Conservation (phyloP, 2,329 filamentous ascomycete species). For the Boeremia lycopersici region DNA sequence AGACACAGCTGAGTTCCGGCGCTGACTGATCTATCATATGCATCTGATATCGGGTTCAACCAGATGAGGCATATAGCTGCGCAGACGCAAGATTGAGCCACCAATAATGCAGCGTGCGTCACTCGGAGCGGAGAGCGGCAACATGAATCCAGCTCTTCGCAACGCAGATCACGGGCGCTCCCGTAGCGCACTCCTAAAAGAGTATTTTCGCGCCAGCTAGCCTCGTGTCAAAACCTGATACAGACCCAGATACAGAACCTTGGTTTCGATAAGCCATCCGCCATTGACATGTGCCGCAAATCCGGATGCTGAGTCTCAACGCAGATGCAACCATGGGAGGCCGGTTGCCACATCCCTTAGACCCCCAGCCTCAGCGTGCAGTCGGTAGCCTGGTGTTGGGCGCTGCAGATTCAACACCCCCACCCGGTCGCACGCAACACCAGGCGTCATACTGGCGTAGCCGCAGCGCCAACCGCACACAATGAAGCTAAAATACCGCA, state of each 20-base stretch:
- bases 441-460: background rate
- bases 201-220: conserved; percentile 10
- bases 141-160: conserved; percentile 1
- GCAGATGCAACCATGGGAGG: too few species aligned
- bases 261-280: background rate
- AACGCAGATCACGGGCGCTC: conserved; percentile 27
- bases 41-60: background rate
- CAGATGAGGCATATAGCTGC: background rate
- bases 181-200: conserved; percentile 9
- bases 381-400: too few species aligned
- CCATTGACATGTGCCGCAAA: background rate
- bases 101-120: background rate
- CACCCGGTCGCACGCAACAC: too few species aligned
- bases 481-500: conserved; percentile 2
- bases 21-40: background rate
- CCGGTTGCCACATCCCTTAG: too few species aligned
- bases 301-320: background rate
- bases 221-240: background rate
- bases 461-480: background rate
- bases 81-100: background rate
- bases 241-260: background rate
- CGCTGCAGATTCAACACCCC: too few species aligned
- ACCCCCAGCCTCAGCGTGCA: too few species aligned
- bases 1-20: background rate
- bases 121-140: background rate